Evolutionary conservation across 495 filamentous ascomycete species (phyloP).

Genomic region (Talaromyces borbonicus): DNA sequence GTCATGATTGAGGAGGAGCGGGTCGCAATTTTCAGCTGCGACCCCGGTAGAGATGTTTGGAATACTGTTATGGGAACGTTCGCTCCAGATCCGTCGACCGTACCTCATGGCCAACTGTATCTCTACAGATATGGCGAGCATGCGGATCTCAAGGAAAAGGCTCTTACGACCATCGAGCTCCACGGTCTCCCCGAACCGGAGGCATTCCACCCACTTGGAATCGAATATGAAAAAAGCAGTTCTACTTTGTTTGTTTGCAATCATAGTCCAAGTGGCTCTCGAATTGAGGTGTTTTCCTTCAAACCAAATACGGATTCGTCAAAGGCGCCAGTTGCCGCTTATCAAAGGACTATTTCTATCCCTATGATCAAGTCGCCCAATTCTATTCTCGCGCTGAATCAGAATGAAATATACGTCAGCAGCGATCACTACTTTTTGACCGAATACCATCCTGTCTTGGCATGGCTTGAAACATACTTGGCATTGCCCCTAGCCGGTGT

Average conservation of each 20-base stretch:
- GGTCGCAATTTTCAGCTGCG: background rate
- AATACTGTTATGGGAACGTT: conserved; percentile 41
- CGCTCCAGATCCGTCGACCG: conserved; percentile 2
- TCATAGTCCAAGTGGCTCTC: conserved; percentile 23
- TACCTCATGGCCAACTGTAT: conserved; percentile 24
- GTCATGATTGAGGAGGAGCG: background rate
- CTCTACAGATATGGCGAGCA: conserved; percentile 23
- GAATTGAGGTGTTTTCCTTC: conserved; percentile 41
- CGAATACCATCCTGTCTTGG: background rate
- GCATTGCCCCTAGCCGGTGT: background rate
- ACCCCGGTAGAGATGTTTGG: conserved; percentile 13
- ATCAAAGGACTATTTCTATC: conserved; percentile 18
- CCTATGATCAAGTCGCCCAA: conserved; percentile 38
- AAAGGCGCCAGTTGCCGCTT: conserved; percentile 14
- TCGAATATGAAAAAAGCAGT: conserved; percentile 27
- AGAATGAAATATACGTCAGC: conserved; percentile 38
- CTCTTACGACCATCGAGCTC: conserved; percentile 22
- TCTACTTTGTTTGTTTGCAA: conserved; percentile 24
- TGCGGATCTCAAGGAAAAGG: conserved; percentile 10
- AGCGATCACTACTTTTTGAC: conserved; percentile 33
- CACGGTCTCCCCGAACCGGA: conserved; percentile 16
- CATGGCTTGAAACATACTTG: background rate
- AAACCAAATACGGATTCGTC: conserved; percentile 12
- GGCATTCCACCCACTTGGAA: conserved; percentile 37
- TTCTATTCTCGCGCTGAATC: conserved; percentile 31